These are phyloP conservation scores for Metarhizium humberi DNA, from an alignment of 2,329 filamentous ascomycete species.

Conservation along the genomic window DNA sequence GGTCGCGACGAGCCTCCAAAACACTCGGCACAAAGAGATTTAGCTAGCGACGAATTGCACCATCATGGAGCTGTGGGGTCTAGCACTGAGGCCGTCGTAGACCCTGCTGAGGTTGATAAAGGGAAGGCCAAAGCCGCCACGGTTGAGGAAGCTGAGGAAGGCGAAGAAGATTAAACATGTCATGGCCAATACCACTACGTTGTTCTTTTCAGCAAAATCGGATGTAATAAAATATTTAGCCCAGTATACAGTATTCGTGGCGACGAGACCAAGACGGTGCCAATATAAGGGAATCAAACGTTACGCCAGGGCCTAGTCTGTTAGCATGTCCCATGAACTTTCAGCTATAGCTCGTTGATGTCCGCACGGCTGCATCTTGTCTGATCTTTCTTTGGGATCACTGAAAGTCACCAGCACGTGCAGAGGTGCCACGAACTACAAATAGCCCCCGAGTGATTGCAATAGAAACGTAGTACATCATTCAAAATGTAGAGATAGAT, in stretches of 20 bases:
- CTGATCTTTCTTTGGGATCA: too few species aligned
- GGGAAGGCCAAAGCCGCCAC: slow-evolving; percentile 37
- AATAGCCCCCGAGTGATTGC: too few species aligned
- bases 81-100: neutral
- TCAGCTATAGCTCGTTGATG: neutral
- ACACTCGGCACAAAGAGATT: neutral
- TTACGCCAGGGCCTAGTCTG: neutral
- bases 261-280: neutral
- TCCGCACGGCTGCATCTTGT: too few species aligned
- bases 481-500: too few species aligned
- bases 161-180: slow-evolving; percentile 12
- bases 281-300: neutral
- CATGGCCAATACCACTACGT: neutral
- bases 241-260: neutral
- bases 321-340: neutral
- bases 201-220: neutral
- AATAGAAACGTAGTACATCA: too few species aligned
- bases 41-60: neutral
- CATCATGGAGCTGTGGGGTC: neutral
- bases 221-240: neutral
- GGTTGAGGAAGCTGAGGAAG: slow-evolving; percentile 34
- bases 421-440: too few species aligned
- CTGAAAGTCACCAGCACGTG: too few species aligned
- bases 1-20: neutral
- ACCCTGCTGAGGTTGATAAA: slow-evolving; percentile 18